Percentiles rank a stretch among this genome's conserved stretches.
These are phyloP conservation scores for Rutstroemia sp. DNA, from an alignment of 2,329 filamentous ascomycete genomes.

Conservation along the genomic window DNA sequence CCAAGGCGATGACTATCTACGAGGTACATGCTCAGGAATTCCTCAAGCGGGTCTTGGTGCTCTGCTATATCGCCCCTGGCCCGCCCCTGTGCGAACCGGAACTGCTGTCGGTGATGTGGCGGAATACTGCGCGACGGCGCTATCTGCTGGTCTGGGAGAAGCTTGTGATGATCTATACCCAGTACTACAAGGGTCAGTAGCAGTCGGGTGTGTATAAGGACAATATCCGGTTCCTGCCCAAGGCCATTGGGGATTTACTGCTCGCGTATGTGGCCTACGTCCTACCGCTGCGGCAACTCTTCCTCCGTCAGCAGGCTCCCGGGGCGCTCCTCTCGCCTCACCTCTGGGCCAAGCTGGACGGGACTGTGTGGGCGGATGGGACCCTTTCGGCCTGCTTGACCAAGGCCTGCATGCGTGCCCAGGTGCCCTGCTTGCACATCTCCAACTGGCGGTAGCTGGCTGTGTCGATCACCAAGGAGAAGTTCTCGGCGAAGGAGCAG, in stretches of 20 bases:
- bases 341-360: constrained; percentile 9
- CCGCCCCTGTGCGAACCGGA: constrained; percentile 5
- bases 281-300: constrained; percentile 8
- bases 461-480: constrained; percentile 11
- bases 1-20: constrained; percentile 10
- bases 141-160: constrained; percentile 9
- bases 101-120: constrained; percentile 10
- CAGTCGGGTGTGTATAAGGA: constrained; percentile 12
- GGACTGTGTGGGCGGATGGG: constrained; percentile 6
- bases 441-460: constrained; percentile 4
- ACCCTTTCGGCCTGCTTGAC: constrained; percentile 5
- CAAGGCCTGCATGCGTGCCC: not conserved
- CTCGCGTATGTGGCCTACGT: constrained; percentile 11
- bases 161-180: constrained; percentile 14
- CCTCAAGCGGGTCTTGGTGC: constrained; percentile 7
- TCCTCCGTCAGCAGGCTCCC: constrained; percentile 6
- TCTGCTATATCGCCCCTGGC: constrained; percentile 3
- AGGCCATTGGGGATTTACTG: constrained; percentile 11
- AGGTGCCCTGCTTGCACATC: constrained; percentile 9
- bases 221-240: constrained; percentile 14
- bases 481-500: not conserved
- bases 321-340: constrained; percentile 9
- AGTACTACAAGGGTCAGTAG: constrained; percentile 15
- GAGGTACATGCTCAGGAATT: constrained; percentile 11
- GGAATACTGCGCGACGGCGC: constrained; percentile 3